A percentile compares a stretch with the other conserved stretches of the same genome.
phyloP scores from a whole-genome alignment of 768 basidiomycete genomes.

The Boletus coccyginus region DNA sequence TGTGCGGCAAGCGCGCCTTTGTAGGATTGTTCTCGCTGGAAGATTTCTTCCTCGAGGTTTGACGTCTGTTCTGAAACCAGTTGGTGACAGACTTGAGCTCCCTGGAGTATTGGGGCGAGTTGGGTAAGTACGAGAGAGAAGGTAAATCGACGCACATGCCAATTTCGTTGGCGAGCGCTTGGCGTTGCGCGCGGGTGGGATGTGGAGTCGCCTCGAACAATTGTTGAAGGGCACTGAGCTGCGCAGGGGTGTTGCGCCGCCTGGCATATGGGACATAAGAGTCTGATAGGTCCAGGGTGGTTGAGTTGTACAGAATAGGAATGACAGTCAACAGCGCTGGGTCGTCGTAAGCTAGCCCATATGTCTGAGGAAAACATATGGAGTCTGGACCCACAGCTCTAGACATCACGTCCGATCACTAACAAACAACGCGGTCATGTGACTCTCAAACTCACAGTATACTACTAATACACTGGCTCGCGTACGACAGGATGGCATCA shows the following conservation, averaged over 20 bases:
- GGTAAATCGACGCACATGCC: slow-evolving; percentile 31
- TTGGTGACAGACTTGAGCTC: slow-evolving; percentile 69
- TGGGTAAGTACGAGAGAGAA: not conserved
- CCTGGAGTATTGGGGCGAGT: slow-evolving; percentile 34
- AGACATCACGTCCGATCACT: slow-evolving; percentile 12
- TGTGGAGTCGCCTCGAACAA: slow-evolving; percentile 38
- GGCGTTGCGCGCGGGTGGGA: slow-evolving; percentile 42
- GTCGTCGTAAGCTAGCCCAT: not conserved
- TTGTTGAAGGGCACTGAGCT: slow-evolving; percentile 34
- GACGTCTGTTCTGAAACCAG: slow-evolving; percentile 83
- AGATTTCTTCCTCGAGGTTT: slow-evolving; percentile 37
- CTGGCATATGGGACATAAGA: slow-evolving; percentile 28
- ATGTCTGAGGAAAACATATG: slow-evolving; percentile 10
- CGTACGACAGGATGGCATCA: slow-evolving; percentile 8
- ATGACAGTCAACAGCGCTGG: too few relatives aligned
- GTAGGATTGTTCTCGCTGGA: slow-evolving; percentile 24
- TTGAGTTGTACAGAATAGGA: not conserved
- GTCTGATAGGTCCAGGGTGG: not conserved
- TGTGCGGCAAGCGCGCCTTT: not conserved
- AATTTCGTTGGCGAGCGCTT: slow-evolving; percentile 36
- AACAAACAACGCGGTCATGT: slow-evolving; percentile 25
- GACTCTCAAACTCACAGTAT: slow-evolving; percentile 14
- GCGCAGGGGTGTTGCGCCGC: slow-evolving; percentile 32
- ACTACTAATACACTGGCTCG: too few relatives aligned
- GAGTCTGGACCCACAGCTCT: slow-evolving; percentile 7